A percentile compares a stretch with the other conserved stretches of the same genome.
Conservation (phyloP, 1,284 basidiomycete genomes). For the Inonotus hispidus region DNA sequence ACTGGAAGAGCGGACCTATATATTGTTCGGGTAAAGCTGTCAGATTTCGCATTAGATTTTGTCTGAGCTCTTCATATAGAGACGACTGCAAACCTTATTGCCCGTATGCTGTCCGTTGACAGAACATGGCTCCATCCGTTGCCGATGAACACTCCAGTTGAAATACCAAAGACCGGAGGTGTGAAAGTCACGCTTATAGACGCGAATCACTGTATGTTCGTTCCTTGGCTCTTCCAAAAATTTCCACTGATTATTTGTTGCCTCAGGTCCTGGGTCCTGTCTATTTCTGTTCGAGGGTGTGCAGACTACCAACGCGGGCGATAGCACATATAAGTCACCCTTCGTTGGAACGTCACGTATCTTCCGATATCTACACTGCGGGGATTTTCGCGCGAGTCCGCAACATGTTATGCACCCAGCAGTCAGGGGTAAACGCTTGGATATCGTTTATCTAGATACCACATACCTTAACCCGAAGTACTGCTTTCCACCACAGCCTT, state of each 20-base stretch:
- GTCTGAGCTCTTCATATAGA: slow-evolving; percentile 28
- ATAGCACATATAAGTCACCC: slow-evolving; percentile 66
- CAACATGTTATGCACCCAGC: slow-evolving; percentile 79
- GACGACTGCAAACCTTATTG: slow-evolving; percentile 86
- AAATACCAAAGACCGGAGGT: slow-evolving; percentile 79
- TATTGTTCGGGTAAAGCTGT: slow-evolving; percentile 71
- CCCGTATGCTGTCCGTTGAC: slow-evolving; percentile 86
- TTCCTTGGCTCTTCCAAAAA: background rate
- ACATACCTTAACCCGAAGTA: slow-evolving; percentile 96
- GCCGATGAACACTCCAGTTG: slow-evolving; percentile 71
- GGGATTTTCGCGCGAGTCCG: slow-evolving; percentile 89
- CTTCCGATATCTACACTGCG: slow-evolving; percentile 94
- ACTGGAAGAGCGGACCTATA: slow-evolving; percentile 88
- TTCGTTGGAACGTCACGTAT: slow-evolving; percentile 62
- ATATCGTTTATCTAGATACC: slow-evolving; percentile 92
- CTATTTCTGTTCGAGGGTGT: slow-evolving; percentile 91
- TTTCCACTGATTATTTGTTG: background rate
- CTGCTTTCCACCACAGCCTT: slow-evolving; percentile 90
- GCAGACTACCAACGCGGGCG: slow-evolving; percentile 85
- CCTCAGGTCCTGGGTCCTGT: slow-evolving; percentile 79
- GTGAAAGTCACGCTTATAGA: slow-evolving; percentile 92
- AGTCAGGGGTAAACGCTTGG: slow-evolving; percentile 73
- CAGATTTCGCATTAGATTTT: background rate
- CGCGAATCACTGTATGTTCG: slow-evolving; percentile 84
- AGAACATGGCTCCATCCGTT: slow-evolving; percentile 83